Evolutionary conservation across 331 rosid species (phyloP).

Genomic region (Spiraea crenata): DNA sequence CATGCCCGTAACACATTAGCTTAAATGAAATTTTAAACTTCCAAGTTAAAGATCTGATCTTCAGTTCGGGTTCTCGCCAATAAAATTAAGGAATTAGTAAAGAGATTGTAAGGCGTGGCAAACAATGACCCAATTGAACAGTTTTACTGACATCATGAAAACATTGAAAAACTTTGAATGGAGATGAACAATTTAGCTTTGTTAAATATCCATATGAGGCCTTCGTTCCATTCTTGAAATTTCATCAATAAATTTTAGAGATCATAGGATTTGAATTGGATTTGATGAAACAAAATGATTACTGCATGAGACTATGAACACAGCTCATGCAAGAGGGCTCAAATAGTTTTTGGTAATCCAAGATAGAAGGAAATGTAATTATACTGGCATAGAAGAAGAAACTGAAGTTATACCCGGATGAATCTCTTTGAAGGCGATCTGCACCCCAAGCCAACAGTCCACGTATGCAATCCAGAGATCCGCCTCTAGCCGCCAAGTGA

Average conservation of each 20-base stretch:
- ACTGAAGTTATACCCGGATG: slow-evolving; percentile 54
- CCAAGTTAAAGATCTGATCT: not conserved
- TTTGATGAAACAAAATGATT: not conserved
- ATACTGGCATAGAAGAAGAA: slow-evolving; percentile 32
- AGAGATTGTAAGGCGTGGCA: not conserved
- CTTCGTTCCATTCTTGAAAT: not conserved
- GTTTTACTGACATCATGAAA: not conserved
- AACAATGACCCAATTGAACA: not conserved
- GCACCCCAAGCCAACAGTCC: slow-evolving; percentile 93
- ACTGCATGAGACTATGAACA: not conserved
- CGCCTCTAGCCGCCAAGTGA: slow-evolving; percentile 94
- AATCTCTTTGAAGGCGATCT: slow-evolving; percentile 77
- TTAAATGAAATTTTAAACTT: slow-evolving; percentile 3
- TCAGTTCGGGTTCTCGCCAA: not conserved
- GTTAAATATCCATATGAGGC: too few relatives aligned
- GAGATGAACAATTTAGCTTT: too few relatives aligned
- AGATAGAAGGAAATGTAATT: slow-evolving; percentile 1
- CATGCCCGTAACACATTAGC: not conserved
- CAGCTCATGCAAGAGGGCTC: not conserved
- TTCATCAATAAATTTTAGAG: not conserved
- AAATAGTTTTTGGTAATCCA: slow-evolving; percentile 5
- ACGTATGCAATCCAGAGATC: slow-evolving; percentile 82
- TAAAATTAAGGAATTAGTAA: not conserved
- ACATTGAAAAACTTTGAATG: not conserved
- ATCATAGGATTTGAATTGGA: not conserved